These are phyloP conservation scores for Bocquillonia castaneifolia DNA, from an alignment of 441 rosid genomes.

Conservation along the genomic window DNA sequence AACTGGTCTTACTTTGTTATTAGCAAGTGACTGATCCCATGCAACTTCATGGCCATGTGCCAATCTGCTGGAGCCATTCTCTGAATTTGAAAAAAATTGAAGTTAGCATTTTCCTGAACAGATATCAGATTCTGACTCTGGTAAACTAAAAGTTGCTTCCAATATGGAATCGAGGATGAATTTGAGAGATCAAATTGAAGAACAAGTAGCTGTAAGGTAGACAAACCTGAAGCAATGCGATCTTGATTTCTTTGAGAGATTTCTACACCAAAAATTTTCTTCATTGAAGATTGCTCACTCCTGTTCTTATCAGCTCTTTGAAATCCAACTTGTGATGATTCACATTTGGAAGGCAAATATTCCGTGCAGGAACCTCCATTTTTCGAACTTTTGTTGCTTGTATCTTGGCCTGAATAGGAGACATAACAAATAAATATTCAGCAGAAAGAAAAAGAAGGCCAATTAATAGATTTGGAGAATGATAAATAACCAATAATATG, in stretches of 20 bases:
- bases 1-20: conserved; percentile 11
- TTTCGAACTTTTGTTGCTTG: conserved; percentile 17
- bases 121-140: conserved; percentile 19
- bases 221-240: conserved; percentile 10
- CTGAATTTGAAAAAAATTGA: conserved; percentile 19
- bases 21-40: conserved; percentile 10
- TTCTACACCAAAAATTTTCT: conserved; percentile 43
- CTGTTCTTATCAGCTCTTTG: conserved; percentile 22
- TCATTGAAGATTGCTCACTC: conserved; percentile 18
- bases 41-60: conserved; percentile 19
- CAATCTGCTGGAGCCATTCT: conserved; percentile 19
- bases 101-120: conserved; percentile 21
- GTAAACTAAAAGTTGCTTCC: conserved; percentile 19
- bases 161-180: conserved; percentile 26
- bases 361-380: conserved; percentile 20
- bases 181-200: conserved; percentile 18
- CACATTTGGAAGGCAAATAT: conserved; percentile 19
- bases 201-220: conserved; percentile 17
- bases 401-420: conserved; percentile 27
- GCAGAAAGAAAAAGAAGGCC: no score
- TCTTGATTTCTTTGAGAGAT: conserved; percentile 24
- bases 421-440: conserved; percentile 7
- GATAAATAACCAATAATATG: not conserved
- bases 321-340: conserved; percentile 22
- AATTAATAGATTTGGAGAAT: not conserved